These are phyloP conservation scores for Pleurotus sapidus DNA, from an alignment of 768 basidiomycete species.

Conservation along the genomic window DNA sequence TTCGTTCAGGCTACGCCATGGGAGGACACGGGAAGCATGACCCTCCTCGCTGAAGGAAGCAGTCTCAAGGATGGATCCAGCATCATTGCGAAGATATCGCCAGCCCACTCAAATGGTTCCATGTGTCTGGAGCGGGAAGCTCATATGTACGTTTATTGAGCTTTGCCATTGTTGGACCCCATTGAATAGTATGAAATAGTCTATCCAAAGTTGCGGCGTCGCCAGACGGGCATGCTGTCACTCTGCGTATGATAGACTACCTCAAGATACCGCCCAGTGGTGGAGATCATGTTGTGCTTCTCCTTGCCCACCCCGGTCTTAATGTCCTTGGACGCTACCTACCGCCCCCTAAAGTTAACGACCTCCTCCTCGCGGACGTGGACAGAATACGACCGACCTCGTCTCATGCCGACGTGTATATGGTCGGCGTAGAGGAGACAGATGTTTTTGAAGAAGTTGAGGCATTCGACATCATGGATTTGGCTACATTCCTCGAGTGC, in stretches of 20 bases:
- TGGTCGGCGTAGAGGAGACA: slow-evolving; percentile 45
- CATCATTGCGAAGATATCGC: slow-evolving; percentile 71
- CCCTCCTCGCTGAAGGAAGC: slow-evolving; percentile 63
- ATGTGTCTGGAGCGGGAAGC: slow-evolving; percentile 72
- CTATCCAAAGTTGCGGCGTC: slow-evolving; percentile 47
- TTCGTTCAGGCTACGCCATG: slow-evolving; percentile 51
- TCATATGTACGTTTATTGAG: slow-evolving; percentile 51
- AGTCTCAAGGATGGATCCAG: slow-evolving; percentile 68
- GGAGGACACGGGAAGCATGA: slow-evolving; percentile 75
- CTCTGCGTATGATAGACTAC: slow-evolving; percentile 60
- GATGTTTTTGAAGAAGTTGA: slow-evolving; percentile 51
- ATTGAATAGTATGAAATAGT: slow-evolving; percentile 24
- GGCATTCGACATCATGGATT: slow-evolving; percentile 69
- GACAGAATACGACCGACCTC: slow-evolving; percentile 37
- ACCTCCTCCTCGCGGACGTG: slow-evolving; percentile 59
- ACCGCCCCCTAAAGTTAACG: slow-evolving; percentile 63
- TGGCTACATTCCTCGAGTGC: slow-evolving; percentile 74
- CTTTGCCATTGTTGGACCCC: not conserved
- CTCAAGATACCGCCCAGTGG: slow-evolving; percentile 62
- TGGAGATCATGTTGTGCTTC: slow-evolving; percentile 69
- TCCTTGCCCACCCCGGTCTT: slow-evolving; percentile 66
- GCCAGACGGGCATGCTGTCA: slow-evolving; percentile 49
- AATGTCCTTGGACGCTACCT: slow-evolving; percentile 73
- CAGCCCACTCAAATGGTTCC: slow-evolving; percentile 69
- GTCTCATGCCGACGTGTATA: slow-evolving; percentile 47